These are phyloP conservation scores for Magnolia kwangsiensis DNA, from an alignment of 164 flowering plant species.

Conservation along the genomic window DNA sequence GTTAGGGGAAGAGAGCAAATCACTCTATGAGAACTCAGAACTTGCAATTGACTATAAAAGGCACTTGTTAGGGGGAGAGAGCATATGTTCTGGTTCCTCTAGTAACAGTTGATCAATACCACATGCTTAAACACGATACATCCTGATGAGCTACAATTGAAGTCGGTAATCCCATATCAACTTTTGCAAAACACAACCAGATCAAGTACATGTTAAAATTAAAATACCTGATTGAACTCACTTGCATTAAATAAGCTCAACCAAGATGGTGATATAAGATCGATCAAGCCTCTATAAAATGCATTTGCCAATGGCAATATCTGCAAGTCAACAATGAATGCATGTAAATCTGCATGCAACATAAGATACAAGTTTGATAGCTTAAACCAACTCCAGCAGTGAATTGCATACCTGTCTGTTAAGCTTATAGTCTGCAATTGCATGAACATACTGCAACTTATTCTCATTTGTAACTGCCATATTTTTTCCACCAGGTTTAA, in stretches of 20 bases:
- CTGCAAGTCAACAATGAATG: slow-evolving; percentile 43
- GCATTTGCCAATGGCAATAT: slow-evolving; percentile 89
- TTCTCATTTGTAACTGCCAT: slow-evolving; percentile 83
- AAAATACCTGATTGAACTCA: slow-evolving; percentile 92
- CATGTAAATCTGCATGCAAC: not conserved
- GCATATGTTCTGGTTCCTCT: not conserved
- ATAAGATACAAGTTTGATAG: not conserved
- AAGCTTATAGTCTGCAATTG: slow-evolving; percentile 95
- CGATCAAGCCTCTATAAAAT: slow-evolving; percentile 85
- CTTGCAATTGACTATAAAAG: no score
- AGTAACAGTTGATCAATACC: not conserved
- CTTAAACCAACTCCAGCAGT: not conserved
- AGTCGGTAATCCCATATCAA: not conserved
- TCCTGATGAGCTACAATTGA: not conserved
- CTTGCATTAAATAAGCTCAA: slow-evolving; percentile 86
- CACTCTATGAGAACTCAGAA: no score
- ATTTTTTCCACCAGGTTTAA: slow-evolving; percentile 92
- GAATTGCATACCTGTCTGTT: slow-evolving; percentile 66
- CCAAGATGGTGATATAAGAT: slow-evolving; percentile 93
- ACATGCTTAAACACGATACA: not conserved
- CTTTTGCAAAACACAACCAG: not conserved
- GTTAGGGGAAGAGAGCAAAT: no score
- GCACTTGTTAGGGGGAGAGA: no score
- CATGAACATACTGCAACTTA: slow-evolving; percentile 93
- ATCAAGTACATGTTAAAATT: not conserved